Conservation (phyloP, 2,329 filamentous ascomycete species). For the Cladophialophora chaetospira region DNA sequence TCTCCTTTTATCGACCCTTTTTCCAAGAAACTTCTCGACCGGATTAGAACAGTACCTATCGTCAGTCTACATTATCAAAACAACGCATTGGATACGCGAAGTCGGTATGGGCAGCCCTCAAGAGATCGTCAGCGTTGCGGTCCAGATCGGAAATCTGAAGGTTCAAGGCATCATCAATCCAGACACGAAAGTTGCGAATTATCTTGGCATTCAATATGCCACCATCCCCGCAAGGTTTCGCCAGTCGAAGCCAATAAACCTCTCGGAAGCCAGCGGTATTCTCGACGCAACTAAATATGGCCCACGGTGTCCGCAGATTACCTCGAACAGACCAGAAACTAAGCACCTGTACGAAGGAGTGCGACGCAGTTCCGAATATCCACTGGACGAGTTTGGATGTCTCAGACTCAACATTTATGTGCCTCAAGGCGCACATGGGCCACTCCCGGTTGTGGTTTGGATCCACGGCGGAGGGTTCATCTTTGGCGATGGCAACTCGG, state of each 20-base stretch:
- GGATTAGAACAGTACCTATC: no score
- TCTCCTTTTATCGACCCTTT: no score
- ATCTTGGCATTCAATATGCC: slow-evolving; percentile 44
- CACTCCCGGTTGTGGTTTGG: slow-evolving; percentile 27
- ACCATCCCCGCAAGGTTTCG: slow-evolving; percentile 36
- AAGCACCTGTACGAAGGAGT: slow-evolving; percentile 16
- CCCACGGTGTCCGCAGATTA: slow-evolving; percentile 32
- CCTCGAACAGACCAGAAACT: slow-evolving; percentile 22
- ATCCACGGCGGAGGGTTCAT: slow-evolving; percentile 30
- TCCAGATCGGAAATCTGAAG: slow-evolving; percentile 5
- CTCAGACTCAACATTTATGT: slow-evolving; percentile 37
- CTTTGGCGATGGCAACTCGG: slow-evolving; percentile 25
- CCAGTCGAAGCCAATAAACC: slow-evolving; percentile 39
- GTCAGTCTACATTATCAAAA: no score
- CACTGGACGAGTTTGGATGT: slow-evolving; percentile 30
- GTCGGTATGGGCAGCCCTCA: background rate
- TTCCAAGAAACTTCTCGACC: no score
- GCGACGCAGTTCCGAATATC: slow-evolving; percentile 35
- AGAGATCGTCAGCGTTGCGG: background rate
- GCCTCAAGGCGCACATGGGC: slow-evolving; percentile 12
- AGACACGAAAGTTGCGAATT: slow-evolving; percentile 35
- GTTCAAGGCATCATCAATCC: slow-evolving; percentile 17
- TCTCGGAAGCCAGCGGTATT: slow-evolving; percentile 32
- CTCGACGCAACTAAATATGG: slow-evolving; percentile 41
- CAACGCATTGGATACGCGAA: no score